Conservation (phyloP, 306 rosid genomes). For the Corylus americana region DNA sequence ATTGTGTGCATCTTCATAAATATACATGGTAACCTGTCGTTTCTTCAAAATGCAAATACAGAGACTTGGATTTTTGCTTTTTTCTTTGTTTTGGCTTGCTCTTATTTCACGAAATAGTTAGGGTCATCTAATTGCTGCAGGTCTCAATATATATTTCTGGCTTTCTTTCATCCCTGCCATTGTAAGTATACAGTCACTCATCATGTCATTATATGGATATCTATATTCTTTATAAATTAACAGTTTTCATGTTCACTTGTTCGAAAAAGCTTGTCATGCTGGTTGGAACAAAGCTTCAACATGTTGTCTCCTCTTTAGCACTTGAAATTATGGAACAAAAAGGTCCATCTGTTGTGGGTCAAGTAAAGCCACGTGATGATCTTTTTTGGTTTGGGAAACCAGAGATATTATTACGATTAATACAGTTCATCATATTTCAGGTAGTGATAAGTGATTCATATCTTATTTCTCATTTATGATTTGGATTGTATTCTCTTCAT, state of each 20-base stretch:
- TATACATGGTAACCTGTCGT: slow-evolving; percentile 64
- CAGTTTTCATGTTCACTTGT: slow-evolving; percentile 25
- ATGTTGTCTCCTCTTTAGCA: slow-evolving; percentile 90
- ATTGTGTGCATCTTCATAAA: slow-evolving; percentile 85
- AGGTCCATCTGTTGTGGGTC: slow-evolving; percentile 60
- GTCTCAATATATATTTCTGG: slow-evolving; percentile 93
- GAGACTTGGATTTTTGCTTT: neutral
- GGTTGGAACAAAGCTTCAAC: slow-evolving; percentile 96
- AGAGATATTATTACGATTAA: slow-evolving; percentile 64
- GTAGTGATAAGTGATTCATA: slow-evolving; percentile 31
- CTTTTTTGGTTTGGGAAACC: slow-evolving; percentile 95
- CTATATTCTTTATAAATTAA: neutral
- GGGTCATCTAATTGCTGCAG: slow-evolving; percentile 48
- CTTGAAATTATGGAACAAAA: slow-evolving; percentile 65
- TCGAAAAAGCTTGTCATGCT: slow-evolving; percentile 80
- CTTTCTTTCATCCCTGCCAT: slow-evolving; percentile 92
- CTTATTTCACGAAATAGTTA: slow-evolving; percentile 21
- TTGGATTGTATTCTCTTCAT: slow-evolving; percentile 9
- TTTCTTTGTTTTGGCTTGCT: slow-evolving; percentile 6
- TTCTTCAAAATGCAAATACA: slow-evolving; percentile 5
- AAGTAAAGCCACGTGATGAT: slow-evolving; percentile 85
- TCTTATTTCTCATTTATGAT: slow-evolving; percentile 2
- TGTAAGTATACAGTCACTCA: slow-evolving; percentile 50
- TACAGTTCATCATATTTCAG: slow-evolving; percentile 97
- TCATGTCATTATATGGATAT: neutral